phyloP scores from a whole-genome alignment of 2,329 filamentous ascomycete genomes.

The Hirsutella minnesotensis region DNA sequence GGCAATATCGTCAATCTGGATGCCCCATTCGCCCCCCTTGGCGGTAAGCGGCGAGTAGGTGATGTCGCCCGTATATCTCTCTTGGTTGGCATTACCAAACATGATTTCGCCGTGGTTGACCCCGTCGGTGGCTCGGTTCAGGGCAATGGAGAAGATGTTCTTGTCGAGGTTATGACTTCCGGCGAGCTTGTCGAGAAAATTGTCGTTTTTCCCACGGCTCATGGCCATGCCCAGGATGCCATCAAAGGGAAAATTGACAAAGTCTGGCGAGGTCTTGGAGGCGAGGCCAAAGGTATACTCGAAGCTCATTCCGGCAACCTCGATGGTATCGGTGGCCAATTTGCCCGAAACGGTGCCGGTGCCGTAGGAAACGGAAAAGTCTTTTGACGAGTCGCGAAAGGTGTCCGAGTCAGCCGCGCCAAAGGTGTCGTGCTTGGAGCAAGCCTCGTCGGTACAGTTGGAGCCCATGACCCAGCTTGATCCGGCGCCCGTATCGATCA shows the following conservation, averaged over 20 bases:
- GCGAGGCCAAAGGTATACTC: conserved; percentile 62
- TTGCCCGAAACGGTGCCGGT: conserved; percentile 61
- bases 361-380: conserved; percentile 63
- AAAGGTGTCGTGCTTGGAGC: conserved; percentile 58
- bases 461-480: conserved; percentile 78
- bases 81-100: conserved; percentile 58
- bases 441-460: conserved; percentile 54
- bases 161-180: conserved; percentile 41
- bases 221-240: conserved; percentile 74
- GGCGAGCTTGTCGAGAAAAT: conserved; percentile 53
- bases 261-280: conserved; percentile 59
- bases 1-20: conserved; percentile 53
- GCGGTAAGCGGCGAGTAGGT: conserved; percentile 46
- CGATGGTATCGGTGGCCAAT: conserved; percentile 53
- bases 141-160: conserved; percentile 59
- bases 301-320: conserved; percentile 53
- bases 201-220: conserved; percentile 45
- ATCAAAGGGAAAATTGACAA: conserved; percentile 71
- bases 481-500: conserved; percentile 54
- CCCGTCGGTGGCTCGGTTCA: conserved; percentile 56
- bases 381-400: conserved; percentile 36
- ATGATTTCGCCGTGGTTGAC: conserved; percentile 63
- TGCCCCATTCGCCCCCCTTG: conserved; percentile 55
- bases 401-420: conserved; percentile 54
- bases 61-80: conserved; percentile 56